Base-by-base conservation (phyloP, 352 stramenopile genomes). In the Globisporangium nunn region DNA sequence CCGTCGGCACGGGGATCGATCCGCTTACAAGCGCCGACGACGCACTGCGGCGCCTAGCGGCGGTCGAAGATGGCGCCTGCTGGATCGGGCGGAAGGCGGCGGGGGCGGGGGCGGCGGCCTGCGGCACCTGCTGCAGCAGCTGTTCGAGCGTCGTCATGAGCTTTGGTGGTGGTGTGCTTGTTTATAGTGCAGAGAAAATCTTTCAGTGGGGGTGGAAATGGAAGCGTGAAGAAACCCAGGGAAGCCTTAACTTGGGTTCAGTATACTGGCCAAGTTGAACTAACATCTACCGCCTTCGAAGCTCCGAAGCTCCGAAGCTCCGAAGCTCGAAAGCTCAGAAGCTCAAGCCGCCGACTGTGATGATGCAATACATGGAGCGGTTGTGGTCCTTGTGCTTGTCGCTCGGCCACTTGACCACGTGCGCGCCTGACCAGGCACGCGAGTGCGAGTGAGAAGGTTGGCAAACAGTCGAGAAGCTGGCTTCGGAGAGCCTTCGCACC, bases 301-400 rank as follows among this genome's bases (percentile, higher is more conserved):
- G 50, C 17, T 67, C 73, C 94, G 56, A 94, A 94, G 35, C 81
- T 88, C 14, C 23, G 23, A 23, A 23, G 23, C 23, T 23, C 23
- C 0, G 1, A 23, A 23, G 18, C n/a, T 48, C 2, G 10, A 5
- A 6, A 48, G 50, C 17, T 67, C 73, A 95, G 56, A 94, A 94
- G 35, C 81, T 88, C 14, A 96, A 62, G 2, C 83, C 86, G 49
- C 81, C 85, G n/a, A 95, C 81, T 1, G 84, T 95, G 62, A 91
- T 78, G 59, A 96, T 74, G 67, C 84, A 96, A 64, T 95, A 92
- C 72, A 96, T 93, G 59, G 78, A 90, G 40, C 85, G 81, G 52
- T 93, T 93, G 67, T 90, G 80, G 56, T 96, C 87, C 67, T 93
- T 95, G 70, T 90, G 74, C 62, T 94, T 93, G 70, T 96, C 87